Evolutionary conservation across 257 asterid species (phyloP).

Genomic region (Penstemon newberryi): DNA sequence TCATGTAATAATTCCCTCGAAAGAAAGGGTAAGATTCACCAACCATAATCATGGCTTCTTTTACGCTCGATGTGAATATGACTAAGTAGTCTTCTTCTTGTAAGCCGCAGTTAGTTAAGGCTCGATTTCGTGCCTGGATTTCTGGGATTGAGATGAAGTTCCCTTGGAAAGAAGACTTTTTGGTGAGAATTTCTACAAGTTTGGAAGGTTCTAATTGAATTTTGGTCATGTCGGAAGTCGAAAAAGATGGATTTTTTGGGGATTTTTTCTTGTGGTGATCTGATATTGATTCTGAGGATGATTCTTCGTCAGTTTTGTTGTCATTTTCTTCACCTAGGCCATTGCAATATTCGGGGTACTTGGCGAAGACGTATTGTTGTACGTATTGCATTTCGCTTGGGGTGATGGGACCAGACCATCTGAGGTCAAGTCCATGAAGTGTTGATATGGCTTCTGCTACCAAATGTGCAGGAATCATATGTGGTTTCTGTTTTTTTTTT

Average conservation of each 20-base stretch:
- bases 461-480: slow-evolving; percentile 75
- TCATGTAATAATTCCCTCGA: slow-evolving; percentile 74
- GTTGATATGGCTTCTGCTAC: slow-evolving; percentile 88
- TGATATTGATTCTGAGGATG: slow-evolving; percentile 26
- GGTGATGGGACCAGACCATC: slow-evolving; percentile 94
- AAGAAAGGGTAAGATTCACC: slow-evolving; percentile 81
- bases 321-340: slow-evolving; percentile 50
- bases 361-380: slow-evolving; percentile 70
- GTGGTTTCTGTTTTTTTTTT: slow-evolving; percentile 50
- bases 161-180: slow-evolving; percentile 50
- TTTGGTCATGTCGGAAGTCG: slow-evolving; percentile 35
- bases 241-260: slow-evolving; percentile 36
- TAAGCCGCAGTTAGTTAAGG: slow-evolving; percentile 64
- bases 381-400: slow-evolving; percentile 76
- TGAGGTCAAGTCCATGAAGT: slow-evolving; percentile 67
- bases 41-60: slow-evolving; percentile 61
- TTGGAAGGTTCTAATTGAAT: slow-evolving; percentile 63
- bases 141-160: slow-evolving; percentile 80
- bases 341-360: slow-evolving; percentile 72
- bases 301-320: slow-evolving; percentile 38
- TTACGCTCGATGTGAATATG: slow-evolving; percentile 37
- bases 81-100: slow-evolving; percentile 61
- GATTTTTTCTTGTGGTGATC: slow-evolving; percentile 39
- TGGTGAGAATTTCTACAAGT: slow-evolving; percentile 51
- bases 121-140: slow-evolving; percentile 69